phyloP scores from a whole-genome alignment of 352 stramenopile species.

The Phytopythium montanum region DNA sequence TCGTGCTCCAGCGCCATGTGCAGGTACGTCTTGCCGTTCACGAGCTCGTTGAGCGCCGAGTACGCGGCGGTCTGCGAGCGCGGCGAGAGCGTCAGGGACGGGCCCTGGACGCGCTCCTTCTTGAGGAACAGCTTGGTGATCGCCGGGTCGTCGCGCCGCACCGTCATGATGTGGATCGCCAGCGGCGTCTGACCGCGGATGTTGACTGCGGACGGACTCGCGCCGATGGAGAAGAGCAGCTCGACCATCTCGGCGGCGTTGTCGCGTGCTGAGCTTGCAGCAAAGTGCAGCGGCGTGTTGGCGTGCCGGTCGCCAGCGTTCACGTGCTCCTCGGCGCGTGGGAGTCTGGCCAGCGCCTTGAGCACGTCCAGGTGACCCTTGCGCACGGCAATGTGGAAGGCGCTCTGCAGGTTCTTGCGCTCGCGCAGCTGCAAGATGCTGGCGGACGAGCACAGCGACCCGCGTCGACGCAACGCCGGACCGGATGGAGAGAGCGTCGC shows the following conservation, averaged over 20 bases:
- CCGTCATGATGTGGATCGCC: constrained; percentile 82
- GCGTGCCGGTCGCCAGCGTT: constrained; percentile 72
- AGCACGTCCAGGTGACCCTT: constrained; percentile 84
- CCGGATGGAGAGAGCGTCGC: not conserved
- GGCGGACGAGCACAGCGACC: constrained; percentile 32
- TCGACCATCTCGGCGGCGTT: constrained; percentile 63
- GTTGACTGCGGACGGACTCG: constrained; percentile 62
- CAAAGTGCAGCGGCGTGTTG: constrained; percentile 85
- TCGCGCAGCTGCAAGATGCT: constrained; percentile 77
- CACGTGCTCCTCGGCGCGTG: constrained; percentile 59
- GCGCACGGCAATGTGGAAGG: constrained; percentile 78
- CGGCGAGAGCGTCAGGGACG: constrained; percentile 14
- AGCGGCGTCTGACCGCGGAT: constrained; percentile 80
- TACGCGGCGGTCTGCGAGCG: not conserved
- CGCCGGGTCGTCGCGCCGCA: constrained; percentile 44
- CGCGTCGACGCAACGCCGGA: not conserved
- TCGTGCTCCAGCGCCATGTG: constrained; percentile 77
- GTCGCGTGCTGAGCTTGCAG: constrained; percentile 55
- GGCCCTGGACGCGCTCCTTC: constrained; percentile 26
- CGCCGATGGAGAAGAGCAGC: constrained; percentile 59
- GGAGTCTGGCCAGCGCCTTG: constrained; percentile 73
- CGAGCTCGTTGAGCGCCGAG: constrained; percentile 50
- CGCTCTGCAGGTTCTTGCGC: constrained; percentile 83
- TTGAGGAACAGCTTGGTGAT: constrained; percentile 59
- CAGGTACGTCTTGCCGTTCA: constrained; percentile 80